Percentiles rank a stretch among this genome's conserved stretches.
phyloP scores from a whole-genome alignment of 1,284 basidiomycete species.

The Papiliotrema nemorosa region DNA sequence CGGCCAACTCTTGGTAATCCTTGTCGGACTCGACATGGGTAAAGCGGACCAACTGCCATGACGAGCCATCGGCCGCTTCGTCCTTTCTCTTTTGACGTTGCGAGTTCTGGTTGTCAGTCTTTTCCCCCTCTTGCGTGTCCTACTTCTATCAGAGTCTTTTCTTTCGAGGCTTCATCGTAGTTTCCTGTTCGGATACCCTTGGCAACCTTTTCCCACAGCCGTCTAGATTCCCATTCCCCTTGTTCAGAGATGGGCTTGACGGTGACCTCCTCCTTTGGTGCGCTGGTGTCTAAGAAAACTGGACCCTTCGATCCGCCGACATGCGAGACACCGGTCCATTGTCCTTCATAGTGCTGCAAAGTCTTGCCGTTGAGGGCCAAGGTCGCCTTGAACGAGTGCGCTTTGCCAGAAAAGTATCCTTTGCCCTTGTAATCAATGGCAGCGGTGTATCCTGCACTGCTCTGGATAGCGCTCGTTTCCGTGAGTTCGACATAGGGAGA shows the following conservation, averaged over 20 bases:
- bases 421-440: conserved; percentile 90
- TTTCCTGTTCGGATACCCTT: conserved; percentile 87
- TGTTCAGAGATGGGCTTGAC: conserved; percentile 63
- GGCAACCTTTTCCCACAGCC: conserved; percentile 81
- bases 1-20: conserved; percentile 58
- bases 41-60: conserved; percentile 78
- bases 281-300: conserved; percentile 54
- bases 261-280: conserved; percentile 64
- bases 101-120: conserved; percentile 62
- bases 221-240: conserved; percentile 80
- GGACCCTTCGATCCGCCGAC: conserved; percentile 57
- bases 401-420: conserved; percentile 90
- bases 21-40: conserved; percentile 63
- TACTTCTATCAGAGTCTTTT: conserved; percentile 91
- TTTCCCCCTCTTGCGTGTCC: conserved; percentile 11
- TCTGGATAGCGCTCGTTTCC: conserved; percentile 79
- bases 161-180: conserved; percentile 83
- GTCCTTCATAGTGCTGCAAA: conserved; percentile 71
- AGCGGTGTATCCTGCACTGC: conserved; percentile 67
- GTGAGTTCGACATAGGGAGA: conserved; percentile 68
- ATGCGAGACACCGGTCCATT: conserved; percentile 69
- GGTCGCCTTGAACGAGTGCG: conserved; percentile 86
- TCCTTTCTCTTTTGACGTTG: conserved; percentile 85
- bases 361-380: conserved; percentile 54
- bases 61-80: conserved; percentile 66